A percentile compares a stretch with the other conserved stretches of the same genome.
Evolutionary conservation across 176 grass and related monocot genomes (phyloP).

Genomic region (Oryza punctata): DNA sequence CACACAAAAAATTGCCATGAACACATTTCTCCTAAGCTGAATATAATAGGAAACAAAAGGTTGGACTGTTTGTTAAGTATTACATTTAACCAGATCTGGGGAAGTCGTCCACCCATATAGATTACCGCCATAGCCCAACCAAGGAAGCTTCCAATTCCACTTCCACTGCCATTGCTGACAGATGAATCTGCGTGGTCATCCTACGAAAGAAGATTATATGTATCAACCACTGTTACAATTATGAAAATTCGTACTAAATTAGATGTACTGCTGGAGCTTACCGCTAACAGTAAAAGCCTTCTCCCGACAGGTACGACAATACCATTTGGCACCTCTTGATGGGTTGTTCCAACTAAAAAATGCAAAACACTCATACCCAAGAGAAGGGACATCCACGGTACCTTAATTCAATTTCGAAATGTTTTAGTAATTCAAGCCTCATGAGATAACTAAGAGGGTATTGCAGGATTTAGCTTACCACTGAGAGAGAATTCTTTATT

Average conservation of each 20-base stretch:
- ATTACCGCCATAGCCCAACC: conserved; percentile 94
- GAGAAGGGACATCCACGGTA: conserved; percentile 64
- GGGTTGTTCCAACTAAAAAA: conserved; percentile 44
- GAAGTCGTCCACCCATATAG: conserved; percentile 92
- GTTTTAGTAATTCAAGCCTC: conserved; percentile 1
- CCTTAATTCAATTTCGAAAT: conserved; percentile 50
- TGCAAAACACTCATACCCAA: conserved; percentile 51
- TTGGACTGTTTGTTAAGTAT: conserved; percentile 25
- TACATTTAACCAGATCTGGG: conserved; percentile 94
- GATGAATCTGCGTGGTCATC: conserved; percentile 31
- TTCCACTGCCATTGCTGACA: conserved; percentile 43
- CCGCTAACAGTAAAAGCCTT: conserved; percentile 69
- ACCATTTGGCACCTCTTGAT: conserved; percentile 47
- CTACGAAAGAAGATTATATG: conserved; percentile 30
- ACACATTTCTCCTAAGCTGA: background rate
- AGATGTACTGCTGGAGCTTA: conserved; percentile 34
- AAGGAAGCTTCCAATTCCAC: conserved; percentile 80
- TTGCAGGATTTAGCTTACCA: conserved; percentile 57
- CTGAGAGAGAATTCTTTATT: conserved; percentile 71
- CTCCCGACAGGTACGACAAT: conserved; percentile 69
- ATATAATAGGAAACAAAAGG: background rate
- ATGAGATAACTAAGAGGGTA: conserved; percentile 20
- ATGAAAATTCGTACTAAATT: conserved; percentile 7
- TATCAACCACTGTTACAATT: conserved; percentile 17
- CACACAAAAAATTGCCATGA: background rate